Base-by-base conservation (phyloP, 495 filamentous ascomycete species). In the Penicillium bovifimosum region DNA sequence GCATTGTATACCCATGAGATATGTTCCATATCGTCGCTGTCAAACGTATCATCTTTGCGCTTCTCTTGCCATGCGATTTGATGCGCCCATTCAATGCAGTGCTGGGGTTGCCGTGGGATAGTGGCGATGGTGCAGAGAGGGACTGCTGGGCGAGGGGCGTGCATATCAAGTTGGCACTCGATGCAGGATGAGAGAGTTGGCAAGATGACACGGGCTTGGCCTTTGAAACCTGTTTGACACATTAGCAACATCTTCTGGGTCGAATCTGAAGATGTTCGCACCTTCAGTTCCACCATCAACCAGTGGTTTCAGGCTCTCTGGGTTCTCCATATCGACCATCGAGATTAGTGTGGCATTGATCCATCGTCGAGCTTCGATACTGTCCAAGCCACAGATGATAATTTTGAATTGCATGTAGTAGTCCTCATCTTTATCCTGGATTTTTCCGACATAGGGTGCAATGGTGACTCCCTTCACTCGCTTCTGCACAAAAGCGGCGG, bases 51-150 rank as follows among this genome's bases (percentile, higher is more conserved):
- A 36, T 77, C 77, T 64, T 73, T 79, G 13, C 72, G 74, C 28
- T 79, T 68, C 36, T 77, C 76, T 50, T 81, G 79, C 86, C 86
- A 90, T 28, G 83, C 84, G 39, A 90, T 86, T 67, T 97, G 89
- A 64, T 96, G 90, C 13, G 95, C 95, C 95, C 95, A 99, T 68
- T 99, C 95, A 69, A 99, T 91, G 66, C 95, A 99, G 67, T 99
- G 95, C 63, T 96, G 88, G 20, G 95, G 95, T 64, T 99, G 95
- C 14, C 95, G 87, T 4, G 95, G 95, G 55, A 99, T 97, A 33
- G 89, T 92, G 27, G 95, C 95, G 53, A 99, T 81, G 0, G 95
- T 99, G 70, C 95, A 99, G 26, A 99, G 85, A 1, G 95, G 93
- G 9, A 99, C 95, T 9, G 92, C 89, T 18, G 91, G 87, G 42